Evolutionary conservation across 495 filamentous ascomycete species (phyloP).

Genomic region (Aspergillus hancockii): DNA sequence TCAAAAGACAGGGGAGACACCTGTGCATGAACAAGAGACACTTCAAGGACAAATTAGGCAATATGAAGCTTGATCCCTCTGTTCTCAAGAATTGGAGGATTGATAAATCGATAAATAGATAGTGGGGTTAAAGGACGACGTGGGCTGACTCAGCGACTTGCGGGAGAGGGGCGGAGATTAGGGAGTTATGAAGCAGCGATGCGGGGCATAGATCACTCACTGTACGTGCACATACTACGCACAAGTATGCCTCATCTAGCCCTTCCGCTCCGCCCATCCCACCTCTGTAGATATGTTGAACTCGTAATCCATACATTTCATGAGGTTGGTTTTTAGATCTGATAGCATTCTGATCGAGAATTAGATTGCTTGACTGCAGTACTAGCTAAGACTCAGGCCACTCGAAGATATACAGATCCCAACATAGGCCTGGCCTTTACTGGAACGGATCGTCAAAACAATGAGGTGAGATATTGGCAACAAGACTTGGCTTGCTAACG

Average conservation of each 20-base stretch:
- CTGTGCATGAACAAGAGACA: background rate
- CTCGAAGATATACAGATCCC: too few relatives aligned
- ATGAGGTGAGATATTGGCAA: too few relatives aligned
- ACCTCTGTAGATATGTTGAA: too few relatives aligned
- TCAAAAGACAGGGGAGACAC: background rate
- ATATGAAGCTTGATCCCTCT: background rate
- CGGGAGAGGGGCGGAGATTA: background rate
- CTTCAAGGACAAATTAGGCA: background rate
- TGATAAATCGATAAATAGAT: background rate
- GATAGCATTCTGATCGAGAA: too few relatives aligned
- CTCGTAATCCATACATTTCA: too few relatives aligned
- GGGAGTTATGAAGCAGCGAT: background rate
- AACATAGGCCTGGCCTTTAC: too few relatives aligned
- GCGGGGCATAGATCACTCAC: background rate
- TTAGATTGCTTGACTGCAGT: too few relatives aligned
- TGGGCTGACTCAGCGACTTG: constrained; percentile 5
- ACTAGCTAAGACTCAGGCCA: too few relatives aligned
- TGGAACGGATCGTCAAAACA: background rate
- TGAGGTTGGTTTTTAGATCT: too few relatives aligned
- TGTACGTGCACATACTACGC: background rate
- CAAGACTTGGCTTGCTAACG: background rate
- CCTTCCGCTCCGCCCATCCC: too few relatives aligned
- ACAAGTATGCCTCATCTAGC: too few relatives aligned
- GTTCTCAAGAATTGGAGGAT: background rate
- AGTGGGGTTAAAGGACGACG: constrained; percentile 1